Base-by-base conservation (phyloP, 306 rosid species). In the Casuarina equisetifolia region DNA sequence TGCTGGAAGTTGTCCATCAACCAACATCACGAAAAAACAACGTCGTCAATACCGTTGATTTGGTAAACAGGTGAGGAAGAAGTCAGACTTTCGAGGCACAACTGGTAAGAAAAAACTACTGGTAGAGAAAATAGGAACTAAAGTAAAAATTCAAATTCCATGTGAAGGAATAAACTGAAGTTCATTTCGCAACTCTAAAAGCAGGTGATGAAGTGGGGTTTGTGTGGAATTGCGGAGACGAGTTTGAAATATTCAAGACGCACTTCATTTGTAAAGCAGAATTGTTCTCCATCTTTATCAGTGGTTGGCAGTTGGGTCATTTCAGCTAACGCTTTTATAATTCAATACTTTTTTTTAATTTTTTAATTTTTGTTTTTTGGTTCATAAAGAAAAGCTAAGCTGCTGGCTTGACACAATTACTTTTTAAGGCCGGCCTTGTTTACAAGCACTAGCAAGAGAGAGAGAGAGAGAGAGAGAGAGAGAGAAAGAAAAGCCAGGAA, bases 271-370 rank as follows among this genome's bases (percentile, higher is more conserved):
- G 69, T 64, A 79, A 87, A 85, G 86, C 68, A 55, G 71, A 82
- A 74, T 49, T 48, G 17, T 58, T 72, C 72, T 77, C 62, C 80
- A 68, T 79, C 85, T 86, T 75, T 85, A 82, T 88, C 88, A 70
- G 87, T 76, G 75, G 90, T 83, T 85, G 97, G 87, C 92, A 82
- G 81, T 85, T 88, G 86, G 79, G 86, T 86, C 88, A 67, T 82
- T 83, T 89, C 91, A 63, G 35, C 78, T 76, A 59, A 35, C 63
- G 17, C 68, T 61, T 61, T 35, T 35, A 8, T 10, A 61, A 61
- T 61, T 61, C 15, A 80, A 79, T 49, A 25, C 8, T n/a, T 69
- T 44, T 69, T 59, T 35, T 35, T 10, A 25, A 3, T 35, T 17
- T 61, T 1, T 66, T 64, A 0, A 19, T 16, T 9, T 68, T 77